A percentile compares a stretch with the other conserved stretches of the same genome.
Conservation (phyloP, 1,284 basidiomycete species). For the Ustilago loliicola region DNA sequence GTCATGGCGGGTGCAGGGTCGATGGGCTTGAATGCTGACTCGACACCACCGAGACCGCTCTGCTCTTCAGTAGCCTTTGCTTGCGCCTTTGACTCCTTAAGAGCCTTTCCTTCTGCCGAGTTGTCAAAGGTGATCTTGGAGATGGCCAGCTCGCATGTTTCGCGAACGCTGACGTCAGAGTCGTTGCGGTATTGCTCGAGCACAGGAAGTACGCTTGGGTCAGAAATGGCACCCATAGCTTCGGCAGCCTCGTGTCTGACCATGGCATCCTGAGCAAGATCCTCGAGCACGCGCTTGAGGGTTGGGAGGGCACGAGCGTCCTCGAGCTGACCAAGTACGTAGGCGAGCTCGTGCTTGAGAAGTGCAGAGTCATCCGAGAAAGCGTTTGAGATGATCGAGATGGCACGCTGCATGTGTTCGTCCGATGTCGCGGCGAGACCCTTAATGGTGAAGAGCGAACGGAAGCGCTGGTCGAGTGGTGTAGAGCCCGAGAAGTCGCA, state of each 20-base stretch:
- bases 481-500: conserved; percentile 75
- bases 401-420: conserved; percentile 73
- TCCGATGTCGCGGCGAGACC: conserved; percentile 74
- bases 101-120: conserved; percentile 66
- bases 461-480: conserved; percentile 88
- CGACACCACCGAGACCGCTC: conserved; percentile 33
- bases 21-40: conserved; percentile 80
- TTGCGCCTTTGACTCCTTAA: conserved; percentile 55
- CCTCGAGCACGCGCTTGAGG: conserved; percentile 81
- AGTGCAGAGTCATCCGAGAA: conserved; percentile 89
- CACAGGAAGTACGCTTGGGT: conserved; percentile 78
- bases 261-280: conserved; percentile 88
- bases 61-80: conserved; percentile 31
- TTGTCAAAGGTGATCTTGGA: conserved; percentile 95
- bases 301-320: conserved; percentile 81
- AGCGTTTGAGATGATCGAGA: conserved; percentile 87
- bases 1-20: conserved; percentile 86
- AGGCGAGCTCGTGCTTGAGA: conserved; percentile 96
- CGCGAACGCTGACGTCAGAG: conserved; percentile 84
- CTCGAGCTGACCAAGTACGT: conserved; percentile 94
- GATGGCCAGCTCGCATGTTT: conserved; percentile 97
- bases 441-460: conserved; percentile 93
- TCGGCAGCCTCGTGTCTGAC: conserved; percentile 99
- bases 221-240: conserved; percentile 94
- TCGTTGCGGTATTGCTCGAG: conserved; percentile 82